These are phyloP conservation scores for Sisymbrium altissimum DNA, from an alignment of 345 rosid genomes.

Conservation along the genomic window DNA sequence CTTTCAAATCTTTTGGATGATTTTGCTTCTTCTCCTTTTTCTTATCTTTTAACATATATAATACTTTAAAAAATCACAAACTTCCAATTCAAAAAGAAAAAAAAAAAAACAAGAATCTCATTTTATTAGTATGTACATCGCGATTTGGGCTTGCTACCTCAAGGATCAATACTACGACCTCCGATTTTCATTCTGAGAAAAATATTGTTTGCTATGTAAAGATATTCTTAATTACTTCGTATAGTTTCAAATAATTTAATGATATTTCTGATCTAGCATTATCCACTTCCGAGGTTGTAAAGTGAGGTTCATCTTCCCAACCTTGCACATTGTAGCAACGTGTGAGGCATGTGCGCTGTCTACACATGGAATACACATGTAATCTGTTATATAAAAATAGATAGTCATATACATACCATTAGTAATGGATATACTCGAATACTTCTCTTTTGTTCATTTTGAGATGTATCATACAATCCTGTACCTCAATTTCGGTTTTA, in stretches of 20 bases:
- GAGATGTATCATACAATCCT: neutral
- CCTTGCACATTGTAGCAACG: conserved; percentile 20
- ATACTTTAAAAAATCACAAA: too few relatives aligned
- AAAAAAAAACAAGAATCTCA: too few relatives aligned
- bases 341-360: conserved; percentile 29
- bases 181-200: too few relatives aligned
- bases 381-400: neutral
- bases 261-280: neutral
- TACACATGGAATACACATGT: neutral
- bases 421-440: conserved; percentile 20
- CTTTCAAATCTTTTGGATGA: too few relatives aligned
- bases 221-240: neutral
- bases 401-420: neutral
- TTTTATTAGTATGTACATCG: too few relatives aligned
- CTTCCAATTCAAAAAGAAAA: too few relatives aligned
- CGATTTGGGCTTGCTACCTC: too few relatives aligned
- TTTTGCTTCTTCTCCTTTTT: too few relatives aligned
- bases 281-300: conserved; percentile 14
- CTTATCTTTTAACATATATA: too few relatives aligned
- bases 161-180: too few relatives aligned
- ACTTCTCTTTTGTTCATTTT: conserved; percentile 1
- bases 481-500: neutral
- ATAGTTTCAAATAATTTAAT: neutral
- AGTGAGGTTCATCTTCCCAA: conserved; percentile 15
- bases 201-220: too few relatives aligned